Base-by-base conservation (phyloP, 345 rosid genomes). In the Hibiscus tridactylites region DNA sequence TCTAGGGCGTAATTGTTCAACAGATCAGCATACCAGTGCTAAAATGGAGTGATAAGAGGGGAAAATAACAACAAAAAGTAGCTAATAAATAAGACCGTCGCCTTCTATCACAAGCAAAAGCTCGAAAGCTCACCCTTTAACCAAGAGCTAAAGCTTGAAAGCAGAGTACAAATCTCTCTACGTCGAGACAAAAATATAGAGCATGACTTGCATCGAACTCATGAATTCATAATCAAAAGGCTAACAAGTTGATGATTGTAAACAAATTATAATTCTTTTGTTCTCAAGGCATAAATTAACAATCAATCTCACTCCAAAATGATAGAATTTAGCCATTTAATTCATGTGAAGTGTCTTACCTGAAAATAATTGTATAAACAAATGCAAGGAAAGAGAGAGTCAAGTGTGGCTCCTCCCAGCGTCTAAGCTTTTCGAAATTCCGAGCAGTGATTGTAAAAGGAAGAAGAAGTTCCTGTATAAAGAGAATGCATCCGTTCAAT, bases 321-420 rank as follows among this genome's bases (percentile, higher is more conserved):
- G 17, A 24, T 35, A 35, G 8, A 62, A 9, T 33, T 62, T 35
- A 62, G 28, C 26, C 67, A 62, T 35, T 35, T 15, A 16, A 33
- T 33, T 33, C 37, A 33, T 33, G 37, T 33, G 37, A 65, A 33
- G 42, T 42, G 67, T 74, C 47, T 82, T 33, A 90, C 98, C 98
- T 94, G 86, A 94, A 81, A 78, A 90, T 86, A 61, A 91, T 75
- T 1, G 90, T 82, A 78, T 89, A 91, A 17, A 83, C 75, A 69
- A 87, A 79, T 44, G 84, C 91, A 71, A 91, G 96, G 82, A 91
- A 91, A 29, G 89, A 84, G 72, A 88, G 46, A 9, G 98, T 94
- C 82, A 90, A 65, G 67, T 82, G 87, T 52, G 98, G 98, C 80
- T 91, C 89, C 76, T 94, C 97, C 98, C 98, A 94, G 8, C 79